phyloP scores from a whole-genome alignment of 1,139 yeast genomes.

The Blastobotrys persicus region DNA sequence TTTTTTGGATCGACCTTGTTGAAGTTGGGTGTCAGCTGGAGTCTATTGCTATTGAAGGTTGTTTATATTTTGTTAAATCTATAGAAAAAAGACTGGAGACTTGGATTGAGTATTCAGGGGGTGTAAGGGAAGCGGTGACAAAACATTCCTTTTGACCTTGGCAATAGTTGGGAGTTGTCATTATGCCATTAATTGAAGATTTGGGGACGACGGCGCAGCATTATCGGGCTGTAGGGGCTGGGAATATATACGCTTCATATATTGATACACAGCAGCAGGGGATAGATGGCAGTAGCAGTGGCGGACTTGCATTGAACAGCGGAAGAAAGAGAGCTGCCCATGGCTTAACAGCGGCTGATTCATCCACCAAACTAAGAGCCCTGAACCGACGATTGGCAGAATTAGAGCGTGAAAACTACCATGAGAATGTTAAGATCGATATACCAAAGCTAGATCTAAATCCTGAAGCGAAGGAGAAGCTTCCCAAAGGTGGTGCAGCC shows the following conservation, averaged over 20 bases:
- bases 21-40: too few relatives aligned
- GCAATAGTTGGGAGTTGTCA: background rate
- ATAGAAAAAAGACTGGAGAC: too few relatives aligned
- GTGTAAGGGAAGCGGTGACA: too few relatives aligned
- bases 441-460: constrained; percentile 36
- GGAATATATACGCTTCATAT: constrained; percentile 1
- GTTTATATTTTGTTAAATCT: too few relatives aligned
- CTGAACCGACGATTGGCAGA: constrained; percentile 38
- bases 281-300: background rate
- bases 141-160: too few relatives aligned
- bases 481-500: constrained; percentile 12
- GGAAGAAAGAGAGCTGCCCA: constrained; percentile 5
- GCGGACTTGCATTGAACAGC: background rate
- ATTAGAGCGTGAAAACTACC: constrained; percentile 42
- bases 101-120: too few relatives aligned
- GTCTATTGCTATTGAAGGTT: too few relatives aligned
- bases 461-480: constrained; percentile 19
- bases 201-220: constrained; percentile 14
- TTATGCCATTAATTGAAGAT: constrained; percentile 19
- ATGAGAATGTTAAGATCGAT: constrained; percentile 40
- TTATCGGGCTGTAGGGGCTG: background rate
- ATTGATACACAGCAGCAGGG: constrained; percentile 2
- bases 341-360: constrained; percentile 21
- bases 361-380: constrained; percentile 33
- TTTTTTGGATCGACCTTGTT: too few relatives aligned